Conservation (phyloP, 2,329 filamentous ascomycete species). For the Didymella pomorum region DNA sequence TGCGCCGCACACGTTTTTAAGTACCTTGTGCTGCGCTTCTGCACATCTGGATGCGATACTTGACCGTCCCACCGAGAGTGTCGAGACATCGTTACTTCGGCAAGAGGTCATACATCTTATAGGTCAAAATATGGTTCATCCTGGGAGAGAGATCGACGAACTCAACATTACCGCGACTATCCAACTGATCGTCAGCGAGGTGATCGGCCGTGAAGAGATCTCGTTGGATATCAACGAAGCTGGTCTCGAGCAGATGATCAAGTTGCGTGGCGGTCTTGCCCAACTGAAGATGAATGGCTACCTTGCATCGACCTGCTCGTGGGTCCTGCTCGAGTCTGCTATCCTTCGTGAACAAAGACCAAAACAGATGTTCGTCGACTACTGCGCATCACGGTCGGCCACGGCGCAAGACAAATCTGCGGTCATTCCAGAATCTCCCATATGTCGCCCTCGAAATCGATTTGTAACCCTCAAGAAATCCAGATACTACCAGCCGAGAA, state of each 20-base stretch:
- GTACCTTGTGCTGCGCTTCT: constrained; percentile 48
- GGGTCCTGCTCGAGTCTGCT: constrained; percentile 45
- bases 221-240: constrained; percentile 37
- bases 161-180: constrained; percentile 48
- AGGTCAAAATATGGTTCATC: constrained; percentile 35
- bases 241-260: constrained; percentile 44
- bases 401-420: constrained; percentile 29
- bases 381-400: constrained; percentile 25
- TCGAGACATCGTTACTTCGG: constrained; percentile 42
- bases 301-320: constrained; percentile 44
- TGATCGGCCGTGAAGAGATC: constrained; percentile 40
- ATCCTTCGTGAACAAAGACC: constrained; percentile 44
- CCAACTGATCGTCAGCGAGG: constrained; percentile 47
- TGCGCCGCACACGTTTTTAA: constrained; percentile 48
- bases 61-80: constrained; percentile 35
- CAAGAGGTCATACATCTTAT: constrained; percentile 49
- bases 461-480: constrained; percentile 42
- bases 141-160: constrained; percentile 37
- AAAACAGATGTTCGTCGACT: constrained; percentile 37
- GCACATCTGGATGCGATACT: constrained; percentile 45
- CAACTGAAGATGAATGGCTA: constrained; percentile 42
- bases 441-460: constrained; percentile 41
- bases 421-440: constrained; percentile 47
- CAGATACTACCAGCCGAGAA: constrained; percentile 20
- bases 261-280: constrained; percentile 44